phyloP scores from a whole-genome alignment of 208 protist species.

The Crithidia thermophila region DNA sequence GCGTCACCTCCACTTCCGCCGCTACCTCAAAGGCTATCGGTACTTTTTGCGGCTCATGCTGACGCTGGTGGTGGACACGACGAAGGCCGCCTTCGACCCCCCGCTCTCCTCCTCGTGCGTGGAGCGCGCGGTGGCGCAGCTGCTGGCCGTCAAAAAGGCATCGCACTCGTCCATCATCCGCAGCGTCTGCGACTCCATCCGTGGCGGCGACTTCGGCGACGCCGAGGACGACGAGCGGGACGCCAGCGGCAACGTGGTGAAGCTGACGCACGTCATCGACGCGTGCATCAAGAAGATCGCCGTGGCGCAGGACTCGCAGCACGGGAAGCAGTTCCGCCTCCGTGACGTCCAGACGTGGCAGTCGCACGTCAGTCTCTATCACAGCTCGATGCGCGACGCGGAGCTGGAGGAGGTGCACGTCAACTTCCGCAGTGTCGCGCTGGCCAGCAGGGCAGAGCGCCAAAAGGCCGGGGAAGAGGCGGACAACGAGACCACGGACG shows the following conservation, averaged over 20 bases:
- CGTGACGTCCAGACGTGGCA: constrained; percentile 53
- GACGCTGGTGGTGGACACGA: constrained; percentile 50
- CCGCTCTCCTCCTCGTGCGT: constrained; percentile 21
- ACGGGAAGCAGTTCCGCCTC: constrained; percentile 48
- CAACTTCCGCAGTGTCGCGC: constrained; percentile 29
- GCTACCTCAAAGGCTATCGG: constrained; percentile 25
- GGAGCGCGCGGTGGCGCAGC: constrained; percentile 31
- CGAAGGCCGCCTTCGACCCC: constrained; percentile 31
- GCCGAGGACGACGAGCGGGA: constrained; percentile 34
- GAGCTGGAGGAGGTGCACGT: constrained; percentile 35
- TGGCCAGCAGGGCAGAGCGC: not conserved
- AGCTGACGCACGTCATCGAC: constrained; percentile 25
- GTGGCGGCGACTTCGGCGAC: constrained; percentile 29
- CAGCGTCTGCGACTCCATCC: constrained; percentile 18
- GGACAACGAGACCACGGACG: not conserved
- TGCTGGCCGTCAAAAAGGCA: constrained; percentile 27
- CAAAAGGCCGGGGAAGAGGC: constrained; percentile 3
- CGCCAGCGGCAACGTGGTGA: constrained; percentile 27
- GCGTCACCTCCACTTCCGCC: not conserved
- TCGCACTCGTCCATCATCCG: constrained; percentile 26
- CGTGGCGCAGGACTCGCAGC: constrained; percentile 27
- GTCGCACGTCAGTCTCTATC: constrained; percentile 53
- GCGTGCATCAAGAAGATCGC: constrained; percentile 45
- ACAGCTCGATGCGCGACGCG: constrained; percentile 36
- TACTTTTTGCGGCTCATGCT: constrained; percentile 66